Evolutionary conservation across 257 asterid species (phyloP).

Genomic region (Plantago ovata): DNA sequence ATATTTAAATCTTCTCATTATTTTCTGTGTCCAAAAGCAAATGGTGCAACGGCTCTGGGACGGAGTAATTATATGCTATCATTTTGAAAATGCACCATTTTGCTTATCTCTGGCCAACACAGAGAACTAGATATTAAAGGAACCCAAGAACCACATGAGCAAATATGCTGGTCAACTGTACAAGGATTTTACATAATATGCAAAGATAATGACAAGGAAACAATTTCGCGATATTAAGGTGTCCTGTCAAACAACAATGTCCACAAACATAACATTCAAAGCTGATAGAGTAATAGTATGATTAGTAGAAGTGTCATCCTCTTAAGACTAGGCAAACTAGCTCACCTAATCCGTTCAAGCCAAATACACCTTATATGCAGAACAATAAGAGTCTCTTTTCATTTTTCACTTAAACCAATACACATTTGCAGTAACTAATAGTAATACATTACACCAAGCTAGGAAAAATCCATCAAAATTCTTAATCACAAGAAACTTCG

Average conservation of each 20-base stretch:
- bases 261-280: not conserved
- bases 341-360: not conserved
- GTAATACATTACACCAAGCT: not conserved
- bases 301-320: not conserved
- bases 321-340: not conserved
- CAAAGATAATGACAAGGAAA: too few species aligned
- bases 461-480: not conserved
- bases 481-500: not conserved
- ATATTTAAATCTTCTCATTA: too few species aligned
- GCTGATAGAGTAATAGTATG: not conserved
- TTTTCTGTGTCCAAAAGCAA: too few species aligned
- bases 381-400: too few species aligned
- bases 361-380: not conserved
- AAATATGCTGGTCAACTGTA: not conserved
- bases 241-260: not conserved
- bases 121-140: too few species aligned
- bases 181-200: not conserved
- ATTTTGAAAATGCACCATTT: too few species aligned
- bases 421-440: not conserved
- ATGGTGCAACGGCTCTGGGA: too few species aligned
- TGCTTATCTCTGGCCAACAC: too few species aligned
- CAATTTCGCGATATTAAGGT: too few species aligned
- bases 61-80: too few species aligned
- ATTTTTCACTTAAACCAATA: not conserved
- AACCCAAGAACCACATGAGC: not conserved